Percentiles rank a stretch among this genome's conserved stretches.
Conservation (phyloP, 2,329 filamentous ascomycete genomes). For the Didymella keratinophila region DNA sequence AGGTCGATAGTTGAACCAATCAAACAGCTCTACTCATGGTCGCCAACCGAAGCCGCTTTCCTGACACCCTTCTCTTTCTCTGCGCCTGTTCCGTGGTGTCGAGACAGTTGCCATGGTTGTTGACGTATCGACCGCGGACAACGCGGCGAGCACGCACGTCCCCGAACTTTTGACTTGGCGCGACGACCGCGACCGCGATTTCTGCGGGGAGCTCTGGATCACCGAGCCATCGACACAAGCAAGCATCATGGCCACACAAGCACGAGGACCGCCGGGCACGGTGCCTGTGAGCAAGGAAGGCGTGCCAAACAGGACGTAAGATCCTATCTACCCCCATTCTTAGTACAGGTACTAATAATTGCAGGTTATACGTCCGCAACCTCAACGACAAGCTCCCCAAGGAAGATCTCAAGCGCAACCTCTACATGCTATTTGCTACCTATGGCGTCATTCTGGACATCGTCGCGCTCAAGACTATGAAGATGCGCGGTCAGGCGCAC, state of each 20-base stretch:
- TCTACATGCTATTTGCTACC: conserved; percentile 94
- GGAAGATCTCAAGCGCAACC: conserved; percentile 79
- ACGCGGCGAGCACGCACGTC: conserved; percentile 31
- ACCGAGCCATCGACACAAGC: conserved; percentile 14
- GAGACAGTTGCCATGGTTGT: conserved; percentile 8
- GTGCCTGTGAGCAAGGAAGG: conserved; percentile 29
- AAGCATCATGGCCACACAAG: conserved; percentile 36
- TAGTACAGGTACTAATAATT: background rate
- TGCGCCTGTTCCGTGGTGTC: background rate
- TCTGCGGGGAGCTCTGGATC: conserved; percentile 38
- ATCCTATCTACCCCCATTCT: background rate
- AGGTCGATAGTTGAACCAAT: background rate
- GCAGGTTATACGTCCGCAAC: conserved; percentile 86
- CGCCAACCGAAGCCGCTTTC: background rate
- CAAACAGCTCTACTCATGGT: background rate
- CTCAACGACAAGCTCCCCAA: conserved; percentile 92
- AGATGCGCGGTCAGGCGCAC: conserved; percentile 97
- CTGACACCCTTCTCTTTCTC: conserved; percentile 12
- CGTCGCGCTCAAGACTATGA: conserved; percentile 84
- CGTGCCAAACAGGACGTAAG: conserved; percentile 47
- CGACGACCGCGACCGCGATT: conserved; percentile 27
- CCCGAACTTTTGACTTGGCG: conserved; percentile 28
- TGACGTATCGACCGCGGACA: conserved; percentile 12
- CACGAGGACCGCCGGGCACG: conserved; percentile 36
- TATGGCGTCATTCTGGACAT: conserved; percentile 93